Evolutionary conservation across 176 grass and related monocot genomes (phyloP).

Genomic region (Carex kokanica): DNA sequence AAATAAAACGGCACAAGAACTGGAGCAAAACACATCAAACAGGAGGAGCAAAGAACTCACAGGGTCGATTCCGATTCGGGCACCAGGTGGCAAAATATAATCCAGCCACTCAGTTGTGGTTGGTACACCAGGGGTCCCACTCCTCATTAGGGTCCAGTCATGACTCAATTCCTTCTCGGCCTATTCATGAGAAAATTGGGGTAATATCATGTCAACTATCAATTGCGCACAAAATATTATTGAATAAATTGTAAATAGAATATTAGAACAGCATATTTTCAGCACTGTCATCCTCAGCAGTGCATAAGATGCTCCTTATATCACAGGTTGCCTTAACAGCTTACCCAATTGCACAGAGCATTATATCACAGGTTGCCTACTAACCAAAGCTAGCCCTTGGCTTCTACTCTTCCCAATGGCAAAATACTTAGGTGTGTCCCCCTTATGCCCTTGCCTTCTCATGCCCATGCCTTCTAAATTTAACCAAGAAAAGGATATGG

Average conservation of each 20-base stretch:
- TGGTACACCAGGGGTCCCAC: slow-evolving; percentile 80
- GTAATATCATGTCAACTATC: background rate
- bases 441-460: too few relatives aligned
- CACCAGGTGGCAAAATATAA: slow-evolving; percentile 72
- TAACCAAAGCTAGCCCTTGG: too few relatives aligned
- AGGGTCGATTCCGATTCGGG: slow-evolving; percentile 91
- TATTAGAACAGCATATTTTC: background rate
- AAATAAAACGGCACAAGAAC: background rate
- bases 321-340: background rate
- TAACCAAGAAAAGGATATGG: background rate
- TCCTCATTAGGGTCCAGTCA: slow-evolving; percentile 83
- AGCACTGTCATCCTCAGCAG: background rate
- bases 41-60: slow-evolving; percentile 44
- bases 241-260: background rate
- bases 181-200: slow-evolving; percentile 32
- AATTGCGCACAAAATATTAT: background rate
- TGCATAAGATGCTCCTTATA: background rate
- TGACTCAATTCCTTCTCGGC: slow-evolving; percentile 71
- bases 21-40: background rate
- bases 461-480: background rate
- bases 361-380: too few relatives aligned
- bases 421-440: too few relatives aligned
- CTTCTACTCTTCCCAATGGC: too few relatives aligned
- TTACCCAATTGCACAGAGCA: too few relatives aligned
- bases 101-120: slow-evolving; percentile 82